phyloP scores from a whole-genome alignment of 768 basidiomycete species.

The Pulveroboletus sp. region DNA sequence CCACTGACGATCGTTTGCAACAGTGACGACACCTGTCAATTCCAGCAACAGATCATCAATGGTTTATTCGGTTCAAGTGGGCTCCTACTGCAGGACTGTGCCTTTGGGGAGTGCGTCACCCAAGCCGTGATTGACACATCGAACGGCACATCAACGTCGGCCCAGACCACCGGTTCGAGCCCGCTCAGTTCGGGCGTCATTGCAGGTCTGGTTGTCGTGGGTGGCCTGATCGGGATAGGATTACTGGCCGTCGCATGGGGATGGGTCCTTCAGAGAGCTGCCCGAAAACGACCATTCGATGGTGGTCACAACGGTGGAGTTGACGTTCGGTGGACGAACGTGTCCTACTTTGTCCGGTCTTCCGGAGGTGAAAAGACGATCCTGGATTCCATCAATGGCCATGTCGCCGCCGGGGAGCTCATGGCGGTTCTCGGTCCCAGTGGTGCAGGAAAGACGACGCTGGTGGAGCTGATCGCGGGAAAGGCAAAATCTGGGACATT shows the following conservation, averaged over 20 bases:
- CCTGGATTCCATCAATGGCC: conserved; percentile 65
- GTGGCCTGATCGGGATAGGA: conserved; percentile 54
- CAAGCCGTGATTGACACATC: conserved; percentile 71
- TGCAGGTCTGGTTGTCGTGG: conserved; percentile 84
- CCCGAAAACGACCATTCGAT: conserved; percentile 42
- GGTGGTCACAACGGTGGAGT: conserved; percentile 49
- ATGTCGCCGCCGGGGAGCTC: conserved; percentile 75
- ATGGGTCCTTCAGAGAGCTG: conserved; percentile 54
- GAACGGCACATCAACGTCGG: conserved; percentile 33
- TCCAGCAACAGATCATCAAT: conserved; percentile 69
- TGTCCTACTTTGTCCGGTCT: conserved; percentile 60
- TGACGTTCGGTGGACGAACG: conserved; percentile 60
- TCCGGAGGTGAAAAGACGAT: conserved; percentile 48
- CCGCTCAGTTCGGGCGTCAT: conserved; percentile 79
- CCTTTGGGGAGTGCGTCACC: conserved; percentile 84
- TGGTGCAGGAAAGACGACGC: conserved; percentile 89
- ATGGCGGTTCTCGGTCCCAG: conserved; percentile 92
- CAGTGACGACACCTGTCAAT: conserved; percentile 59
- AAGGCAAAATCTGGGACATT: conserved; percentile 72
- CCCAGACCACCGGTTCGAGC: conserved; percentile 32
- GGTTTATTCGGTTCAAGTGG: conserved; percentile 69
- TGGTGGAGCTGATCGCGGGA: conserved; percentile 86
- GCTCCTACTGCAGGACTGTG: conserved; percentile 68
- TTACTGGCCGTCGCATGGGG: conserved; percentile 63
- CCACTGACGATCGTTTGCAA: conserved; percentile 67